Conservation (phyloP, 2,329 filamentous ascomycete species). For the Escovopsis sp. region DNA sequence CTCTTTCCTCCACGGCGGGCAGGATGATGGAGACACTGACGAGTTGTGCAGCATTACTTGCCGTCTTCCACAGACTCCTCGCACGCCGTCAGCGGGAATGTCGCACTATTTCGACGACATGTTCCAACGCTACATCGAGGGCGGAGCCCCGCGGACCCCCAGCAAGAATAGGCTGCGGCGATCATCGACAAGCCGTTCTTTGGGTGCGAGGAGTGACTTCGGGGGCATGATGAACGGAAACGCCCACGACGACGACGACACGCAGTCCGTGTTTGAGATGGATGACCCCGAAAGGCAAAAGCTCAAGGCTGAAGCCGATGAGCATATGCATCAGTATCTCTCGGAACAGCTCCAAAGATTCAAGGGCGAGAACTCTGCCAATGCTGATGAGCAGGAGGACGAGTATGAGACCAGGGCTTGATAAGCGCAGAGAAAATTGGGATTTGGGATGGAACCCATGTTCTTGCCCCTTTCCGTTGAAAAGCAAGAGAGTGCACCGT, state of each 20-base stretch:
- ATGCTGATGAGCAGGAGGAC: slow-evolving; percentile 18
- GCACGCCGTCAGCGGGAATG: slow-evolving; percentile 70
- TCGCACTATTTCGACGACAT: slow-evolving; percentile 93
- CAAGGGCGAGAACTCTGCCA: slow-evolving; percentile 19
- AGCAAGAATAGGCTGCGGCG: slow-evolving; percentile 40
- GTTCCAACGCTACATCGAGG: slow-evolving; percentile 35
- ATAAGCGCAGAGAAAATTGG: too few species aligned
- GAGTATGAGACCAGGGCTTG: slow-evolving; percentile 31
- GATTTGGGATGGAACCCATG: too few species aligned
- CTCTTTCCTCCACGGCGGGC: slow-evolving; percentile 6
- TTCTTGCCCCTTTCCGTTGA: too few species aligned
- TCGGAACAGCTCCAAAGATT: slow-evolving; percentile 65
- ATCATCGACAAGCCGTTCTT: slow-evolving; percentile 69
- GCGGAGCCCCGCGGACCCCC: slow-evolving; percentile 22
- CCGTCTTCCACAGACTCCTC: slow-evolving; percentile 82
- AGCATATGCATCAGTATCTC: slow-evolving; percentile 69
- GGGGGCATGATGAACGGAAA: slow-evolving; percentile 33
- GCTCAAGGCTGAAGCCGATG: slow-evolving; percentile 41
- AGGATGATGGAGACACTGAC: neutral
- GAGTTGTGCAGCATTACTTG: slow-evolving; percentile 57
- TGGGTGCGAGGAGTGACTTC: slow-evolving; percentile 73
- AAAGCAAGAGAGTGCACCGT: too few species aligned
- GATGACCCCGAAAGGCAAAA: slow-evolving; percentile 28
- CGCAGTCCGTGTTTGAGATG: slow-evolving; percentile 17
- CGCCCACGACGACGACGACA: slow-evolving; percentile 28